Evolutionary conservation across 169 alveolate species (phyloP).

Genomic region (Pseudocohnilembus persalinus): DNA sequence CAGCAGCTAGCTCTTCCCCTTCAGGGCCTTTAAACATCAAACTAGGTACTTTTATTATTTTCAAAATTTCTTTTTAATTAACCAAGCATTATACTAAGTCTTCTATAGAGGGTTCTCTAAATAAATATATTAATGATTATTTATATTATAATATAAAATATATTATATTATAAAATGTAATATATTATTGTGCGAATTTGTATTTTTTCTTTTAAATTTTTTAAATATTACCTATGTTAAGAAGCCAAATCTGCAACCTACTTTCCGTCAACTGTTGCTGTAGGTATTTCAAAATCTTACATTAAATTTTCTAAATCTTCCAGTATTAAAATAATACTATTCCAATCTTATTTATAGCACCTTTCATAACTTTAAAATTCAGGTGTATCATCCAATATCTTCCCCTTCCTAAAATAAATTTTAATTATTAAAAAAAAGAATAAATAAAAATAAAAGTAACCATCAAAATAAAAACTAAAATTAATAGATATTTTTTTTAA

Average conservation of each 20-base stretch:
- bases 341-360: constrained; percentile 54
- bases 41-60: constrained; percentile 50
- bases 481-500: too few relatives aligned
- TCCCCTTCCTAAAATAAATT: constrained; percentile 37
- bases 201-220: background rate
- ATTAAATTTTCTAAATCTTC: constrained; percentile 63
- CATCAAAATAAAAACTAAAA: too few relatives aligned
- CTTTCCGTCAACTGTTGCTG: constrained; percentile 66
- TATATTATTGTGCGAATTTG: too few relatives aligned
- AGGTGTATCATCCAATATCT: constrained; percentile 54
- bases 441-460: too few relatives aligned
- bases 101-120: constrained; percentile 41
- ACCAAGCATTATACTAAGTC: constrained; percentile 59
- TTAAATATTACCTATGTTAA: constrained; percentile 24
- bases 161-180: too few relatives aligned
- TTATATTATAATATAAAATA: too few relatives aligned
- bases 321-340: constrained; percentile 58
- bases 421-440: too few relatives aligned
- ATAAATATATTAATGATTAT: too few relatives aligned
- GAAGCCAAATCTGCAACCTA: constrained; percentile 38
- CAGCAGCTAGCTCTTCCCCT: constrained; percentile 39
- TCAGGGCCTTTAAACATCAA: constrained; percentile 52
- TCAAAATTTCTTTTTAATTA: constrained; percentile 58
- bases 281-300: constrained; percentile 51
- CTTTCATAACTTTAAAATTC: constrained; percentile 58